phyloP scores from a whole-genome alignment of 176 grass and related monocot species.

The Phyllostachys edulis region DNA sequence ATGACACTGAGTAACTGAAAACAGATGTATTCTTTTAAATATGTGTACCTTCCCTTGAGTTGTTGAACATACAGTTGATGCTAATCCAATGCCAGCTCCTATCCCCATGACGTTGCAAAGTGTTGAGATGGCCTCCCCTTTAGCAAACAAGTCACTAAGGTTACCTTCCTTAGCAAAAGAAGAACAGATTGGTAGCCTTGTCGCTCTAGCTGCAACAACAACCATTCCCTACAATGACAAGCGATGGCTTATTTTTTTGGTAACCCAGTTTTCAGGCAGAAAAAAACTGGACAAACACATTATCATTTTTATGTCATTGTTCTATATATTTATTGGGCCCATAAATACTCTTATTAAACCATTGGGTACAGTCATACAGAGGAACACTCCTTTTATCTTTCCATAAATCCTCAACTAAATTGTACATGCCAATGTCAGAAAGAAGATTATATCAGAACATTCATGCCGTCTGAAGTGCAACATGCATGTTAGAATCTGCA shows the following conservation, averaged over 20 bases:
- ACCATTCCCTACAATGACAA: constrained; percentile 70
- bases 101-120: constrained; percentile 83
- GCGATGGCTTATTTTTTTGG: not conserved
- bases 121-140: constrained; percentile 97
- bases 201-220: constrained; percentile 87
- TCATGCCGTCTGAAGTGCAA: not conserved
- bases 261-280: constrained; percentile 13
- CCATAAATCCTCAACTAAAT: not conserved
- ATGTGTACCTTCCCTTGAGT: constrained; percentile 84
- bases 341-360: not conserved
- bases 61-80: constrained; percentile 85
- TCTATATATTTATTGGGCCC: not conserved
- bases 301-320: not conserved
- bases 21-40: not conserved
- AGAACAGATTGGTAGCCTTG: constrained; percentile 89
- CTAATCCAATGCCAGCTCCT: constrained; percentile 81
- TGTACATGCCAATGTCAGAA: not conserved
- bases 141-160: constrained; percentile 94
- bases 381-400: not conserved
- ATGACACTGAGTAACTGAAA: not conserved
- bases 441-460: not conserved
- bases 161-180: constrained; percentile 99
- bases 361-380: not conserved
- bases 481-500: constrained; percentile 30
- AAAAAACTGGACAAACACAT: not conserved